These are phyloP conservation scores for Aspergillus brasiliensis DNA, from an alignment of 2,329 filamentous ascomycete genomes.

Conservation along the genomic window DNA sequence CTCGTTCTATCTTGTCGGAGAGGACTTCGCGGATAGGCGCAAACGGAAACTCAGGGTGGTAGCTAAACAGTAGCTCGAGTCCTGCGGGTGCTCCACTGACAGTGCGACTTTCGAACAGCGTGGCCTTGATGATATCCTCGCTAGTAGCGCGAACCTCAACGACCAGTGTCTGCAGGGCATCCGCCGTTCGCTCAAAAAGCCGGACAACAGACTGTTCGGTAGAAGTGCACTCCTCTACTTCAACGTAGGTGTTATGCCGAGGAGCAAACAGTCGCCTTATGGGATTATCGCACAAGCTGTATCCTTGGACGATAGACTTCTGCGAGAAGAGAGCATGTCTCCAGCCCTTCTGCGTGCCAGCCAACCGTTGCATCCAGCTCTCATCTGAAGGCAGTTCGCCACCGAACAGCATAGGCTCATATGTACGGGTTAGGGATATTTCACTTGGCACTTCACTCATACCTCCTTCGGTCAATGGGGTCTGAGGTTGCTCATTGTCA, in stretches of 20 bases:
- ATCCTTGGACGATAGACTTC: constrained; percentile 1
- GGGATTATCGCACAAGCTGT: not conserved
- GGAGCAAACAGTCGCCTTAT: constrained; percentile 3
- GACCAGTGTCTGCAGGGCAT: not conserved
- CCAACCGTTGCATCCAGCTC: constrained; percentile 2
- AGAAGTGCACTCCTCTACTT: not conserved
- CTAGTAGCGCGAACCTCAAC: not conserved
- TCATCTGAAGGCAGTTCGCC: constrained; percentile 3
- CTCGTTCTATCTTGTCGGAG: not conserved
- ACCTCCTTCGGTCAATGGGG: not conserved
- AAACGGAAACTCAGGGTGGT: not conserved
- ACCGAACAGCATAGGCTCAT: not conserved
- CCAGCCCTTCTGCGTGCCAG: constrained; percentile 5
- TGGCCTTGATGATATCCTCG: not conserved
- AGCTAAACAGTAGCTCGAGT: not conserved
- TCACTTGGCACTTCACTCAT: not conserved
- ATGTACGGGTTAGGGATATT: not conserved
- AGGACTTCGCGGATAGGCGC: not conserved
- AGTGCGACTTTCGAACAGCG: not conserved
- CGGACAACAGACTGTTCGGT: not conserved
- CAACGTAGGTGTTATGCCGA: not conserved
- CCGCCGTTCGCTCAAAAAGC: not conserved
- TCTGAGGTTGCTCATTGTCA: not conserved
- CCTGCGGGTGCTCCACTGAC: not conserved
- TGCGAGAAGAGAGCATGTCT: constrained; percentile 1